These are phyloP conservation scores for Gomphus bonarii DNA, from an alignment of 1,284 basidiomycete species.

Conservation along the genomic window DNA sequence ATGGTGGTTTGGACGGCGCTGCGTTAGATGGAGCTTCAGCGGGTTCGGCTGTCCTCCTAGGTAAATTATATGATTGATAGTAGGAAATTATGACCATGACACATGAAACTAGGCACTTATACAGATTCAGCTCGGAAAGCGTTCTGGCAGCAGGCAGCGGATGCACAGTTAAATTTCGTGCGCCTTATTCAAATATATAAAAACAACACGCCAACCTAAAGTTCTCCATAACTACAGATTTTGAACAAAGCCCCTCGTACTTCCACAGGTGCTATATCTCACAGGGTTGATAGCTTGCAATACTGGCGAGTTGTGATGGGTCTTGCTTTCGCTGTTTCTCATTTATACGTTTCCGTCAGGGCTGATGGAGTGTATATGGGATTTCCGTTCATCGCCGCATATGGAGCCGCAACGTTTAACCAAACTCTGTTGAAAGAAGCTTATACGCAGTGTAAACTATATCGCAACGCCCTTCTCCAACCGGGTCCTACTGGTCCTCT, in stretches of 20 bases:
- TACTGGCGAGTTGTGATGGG: conserved; percentile 28
- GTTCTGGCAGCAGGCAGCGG: conserved; percentile 18
- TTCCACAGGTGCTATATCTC: conserved; percentile 42
- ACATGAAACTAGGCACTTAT: conserved; percentile 15
- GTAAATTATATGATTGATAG: conserved; percentile 7
- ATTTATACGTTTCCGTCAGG: conserved; percentile 25
- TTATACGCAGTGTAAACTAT: conserved; percentile 36
- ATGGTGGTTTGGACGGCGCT: conserved; percentile 21
- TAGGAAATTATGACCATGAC: background rate
- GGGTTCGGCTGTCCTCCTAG: conserved; percentile 19
- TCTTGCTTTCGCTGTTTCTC: background rate
- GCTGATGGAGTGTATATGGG: conserved; percentile 53
- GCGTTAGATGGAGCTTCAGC: conserved; percentile 23
- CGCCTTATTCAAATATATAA: background rate
- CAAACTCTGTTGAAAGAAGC: conserved; percentile 30
- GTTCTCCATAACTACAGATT: conserved; percentile 20
- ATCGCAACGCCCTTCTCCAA: conserved; percentile 32
- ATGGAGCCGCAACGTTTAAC: conserved; percentile 35
- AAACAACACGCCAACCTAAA: background rate
- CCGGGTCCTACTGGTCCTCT: conserved; percentile 25
- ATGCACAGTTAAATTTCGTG: conserved; percentile 19
- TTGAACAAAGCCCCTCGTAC: conserved; percentile 32
- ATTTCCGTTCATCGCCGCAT: conserved; percentile 49
- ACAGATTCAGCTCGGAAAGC: conserved; percentile 16
- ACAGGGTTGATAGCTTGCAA: conserved; percentile 30